Evolutionary conservation across 192 early-diverging fungal species (phyloP), one percentile per base, ranked within the genome.

Genomic region (Coemansia sp.): DNA sequence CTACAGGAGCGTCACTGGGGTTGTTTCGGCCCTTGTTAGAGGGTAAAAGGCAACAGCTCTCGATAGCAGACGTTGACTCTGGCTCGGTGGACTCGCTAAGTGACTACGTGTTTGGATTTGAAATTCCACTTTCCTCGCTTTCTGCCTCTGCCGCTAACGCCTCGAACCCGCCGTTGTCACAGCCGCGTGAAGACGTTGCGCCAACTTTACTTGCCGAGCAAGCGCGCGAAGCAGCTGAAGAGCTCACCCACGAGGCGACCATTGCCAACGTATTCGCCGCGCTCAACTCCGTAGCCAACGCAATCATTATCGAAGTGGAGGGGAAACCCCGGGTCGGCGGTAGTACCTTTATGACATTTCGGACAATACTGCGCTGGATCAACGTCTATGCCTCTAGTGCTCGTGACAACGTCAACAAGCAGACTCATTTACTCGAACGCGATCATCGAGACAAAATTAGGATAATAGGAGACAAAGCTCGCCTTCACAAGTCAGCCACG

Each of bases 361-460:
- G 74, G 3, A 70, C 65, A 7, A 11, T 58, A 7, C 29, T 82
- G 62, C 68, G 64, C 27, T 82, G 80, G 80, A 66, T 74, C 5
- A 27, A 44, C 18, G 31, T 66, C 44, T 77, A 68, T 63, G 47
- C 75, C 0, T 27, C 61, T 1, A 64, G 61, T 22, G 80, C 80
- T 4, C 64, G 80, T 18, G 63, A 72, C 27, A 74, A 69, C 24
- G 75, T 60, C 9, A 62, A 58, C 9, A 7, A 38, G 1, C 80
- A 81, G 62, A 49, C 58, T 15, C 47, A 55, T 3, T 6, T 55
- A 12, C 58, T 76, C 1, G 74, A 76, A 8, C 40, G 65, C 2
- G 61, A 52, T 12, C 16, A 62, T 13, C 68, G 71, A 5, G 61
- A 62, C 33, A 75, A 74, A 16, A 70, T 80, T 15, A 49, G 79